Percentiles rank a stretch among this genome's conserved stretches.
Evolutionary conservation across 495 filamentous ascomycete species (phyloP).

Genomic region (Tetracladium setigerum): DNA sequence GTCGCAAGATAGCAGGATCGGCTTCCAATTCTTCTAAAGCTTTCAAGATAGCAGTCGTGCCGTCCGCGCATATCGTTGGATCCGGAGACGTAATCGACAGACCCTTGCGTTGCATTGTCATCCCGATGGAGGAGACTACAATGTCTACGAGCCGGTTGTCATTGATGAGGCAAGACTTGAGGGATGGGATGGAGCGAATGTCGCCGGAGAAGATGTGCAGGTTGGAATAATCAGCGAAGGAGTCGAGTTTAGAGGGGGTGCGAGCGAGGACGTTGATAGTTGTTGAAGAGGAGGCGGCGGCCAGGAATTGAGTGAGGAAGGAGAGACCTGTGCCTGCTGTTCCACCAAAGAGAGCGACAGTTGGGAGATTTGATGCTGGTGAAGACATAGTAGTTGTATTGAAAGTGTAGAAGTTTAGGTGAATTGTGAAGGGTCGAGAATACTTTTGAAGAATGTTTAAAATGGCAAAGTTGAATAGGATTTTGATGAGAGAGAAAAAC

Average conservation of each 20-base stretch:
- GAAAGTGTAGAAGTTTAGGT: no score
- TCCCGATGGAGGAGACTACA: constrained; percentile 8
- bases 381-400: no score
- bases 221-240: background rate
- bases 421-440: no score
- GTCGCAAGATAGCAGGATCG: background rate
- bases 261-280: constrained; percentile 12
- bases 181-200: background rate
- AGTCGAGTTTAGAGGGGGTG: constrained; percentile 11
- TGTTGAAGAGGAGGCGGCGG: background rate
- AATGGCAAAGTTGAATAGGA: no score
- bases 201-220: constrained; percentile 12
- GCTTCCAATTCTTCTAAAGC: constrained; percentile 5
- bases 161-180: constrained; percentile 7
- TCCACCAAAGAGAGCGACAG: constrained; percentile 14
- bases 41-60: constrained; percentile 1
- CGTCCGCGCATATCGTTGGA: constrained; percentile 6
- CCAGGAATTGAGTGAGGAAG: constrained; percentile 3
- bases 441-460: no score
- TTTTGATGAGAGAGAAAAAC: no score
- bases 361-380: constrained; percentile 5
- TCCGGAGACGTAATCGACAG: background rate
- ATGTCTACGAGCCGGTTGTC: constrained; percentile 3
- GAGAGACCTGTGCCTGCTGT: constrained; percentile 14
- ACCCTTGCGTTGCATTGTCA: background rate